These are phyloP conservation scores for Phylloporus sp. DNA, from an alignment of 768 basidiomycete species.

Conservation along the genomic window DNA sequence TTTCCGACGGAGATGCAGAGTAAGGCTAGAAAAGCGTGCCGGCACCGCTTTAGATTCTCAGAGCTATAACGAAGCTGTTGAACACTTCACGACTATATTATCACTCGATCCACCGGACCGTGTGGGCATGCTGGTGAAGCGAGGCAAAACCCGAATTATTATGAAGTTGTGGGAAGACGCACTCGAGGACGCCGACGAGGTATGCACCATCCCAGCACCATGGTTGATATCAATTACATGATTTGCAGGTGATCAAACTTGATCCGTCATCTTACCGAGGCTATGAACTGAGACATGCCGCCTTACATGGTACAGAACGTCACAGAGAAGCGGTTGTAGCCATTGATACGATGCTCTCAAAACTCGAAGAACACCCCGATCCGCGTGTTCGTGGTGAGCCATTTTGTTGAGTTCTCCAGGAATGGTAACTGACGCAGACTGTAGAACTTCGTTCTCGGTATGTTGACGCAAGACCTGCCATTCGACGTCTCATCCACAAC, in stretches of 20 bases:
- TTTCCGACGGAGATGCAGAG: neutral
- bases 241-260: neutral
- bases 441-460: neutral
- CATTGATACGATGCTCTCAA: neutral
- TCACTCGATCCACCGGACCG: neutral
- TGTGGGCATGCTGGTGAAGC: neutral
- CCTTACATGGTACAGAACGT: neutral
- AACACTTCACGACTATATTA: neutral
- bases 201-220: neutral
- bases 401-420: neutral
- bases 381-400: neutral
- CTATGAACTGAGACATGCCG: neutral
- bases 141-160: neutral
- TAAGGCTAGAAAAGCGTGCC: neutral
- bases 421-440: neutral
- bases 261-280: neutral
- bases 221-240: neutral
- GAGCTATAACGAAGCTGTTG: neutral
- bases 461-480: neutral
- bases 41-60: neutral
- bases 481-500: neutral
- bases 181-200: neutral
- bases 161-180: neutral
- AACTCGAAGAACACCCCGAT: neutral
- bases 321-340: neutral